Percentiles rank a stretch among this genome's conserved stretches.
These are phyloP conservation scores for Cryptococcus sp. DNA, from an alignment of 1,284 basidiomycete genomes.

Conservation along the genomic window DNA sequence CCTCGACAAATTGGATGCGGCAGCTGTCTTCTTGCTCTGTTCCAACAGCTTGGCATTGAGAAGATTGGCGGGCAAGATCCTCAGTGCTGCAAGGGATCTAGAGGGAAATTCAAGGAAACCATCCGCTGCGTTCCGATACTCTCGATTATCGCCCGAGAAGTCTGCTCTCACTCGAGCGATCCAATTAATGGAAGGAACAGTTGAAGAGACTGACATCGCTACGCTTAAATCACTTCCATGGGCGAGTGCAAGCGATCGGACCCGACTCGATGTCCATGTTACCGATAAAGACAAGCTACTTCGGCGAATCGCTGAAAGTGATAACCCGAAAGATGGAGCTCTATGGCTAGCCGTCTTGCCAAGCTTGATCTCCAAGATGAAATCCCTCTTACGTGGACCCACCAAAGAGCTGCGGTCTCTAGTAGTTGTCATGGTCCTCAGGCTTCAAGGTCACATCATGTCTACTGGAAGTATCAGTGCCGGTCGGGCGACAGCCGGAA, in stretches of 20 bases:
- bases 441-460: slow-evolving; percentile 47
- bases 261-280: slow-evolving; percentile 29
- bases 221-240: slow-evolving; percentile 31
- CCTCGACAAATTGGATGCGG: slow-evolving; percentile 61
- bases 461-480: slow-evolving; percentile 36
- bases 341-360: slow-evolving; percentile 50
- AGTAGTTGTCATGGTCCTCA: slow-evolving; percentile 42
- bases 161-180: slow-evolving; percentile 22
- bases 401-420: slow-evolving; percentile 45
- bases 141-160: slow-evolving; percentile 26
- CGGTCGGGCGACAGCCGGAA: slow-evolving; percentile 25
- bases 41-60: slow-evolving; percentile 51
- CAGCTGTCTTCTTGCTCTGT: slow-evolving; percentile 73
- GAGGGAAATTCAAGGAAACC: slow-evolving; percentile 33
- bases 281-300: slow-evolving; percentile 25
- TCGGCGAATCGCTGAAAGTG: slow-evolving; percentile 47
- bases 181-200: slow-evolving; percentile 30
- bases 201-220: slow-evolving; percentile 36
- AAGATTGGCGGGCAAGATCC: slow-evolving; percentile 27
- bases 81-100: slow-evolving; percentile 32
- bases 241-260: slow-evolving; percentile 27
- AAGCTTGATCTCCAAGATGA: slow-evolving; percentile 40
- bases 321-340: slow-evolving; percentile 43
- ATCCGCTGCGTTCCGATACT: slow-evolving; percentile 41
- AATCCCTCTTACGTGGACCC: slow-evolving; percentile 42